These are phyloP conservation scores for Aureobasidium leucospermi DNA, from an alignment of 2,329 filamentous ascomycete genomes.

Conservation along the genomic window DNA sequence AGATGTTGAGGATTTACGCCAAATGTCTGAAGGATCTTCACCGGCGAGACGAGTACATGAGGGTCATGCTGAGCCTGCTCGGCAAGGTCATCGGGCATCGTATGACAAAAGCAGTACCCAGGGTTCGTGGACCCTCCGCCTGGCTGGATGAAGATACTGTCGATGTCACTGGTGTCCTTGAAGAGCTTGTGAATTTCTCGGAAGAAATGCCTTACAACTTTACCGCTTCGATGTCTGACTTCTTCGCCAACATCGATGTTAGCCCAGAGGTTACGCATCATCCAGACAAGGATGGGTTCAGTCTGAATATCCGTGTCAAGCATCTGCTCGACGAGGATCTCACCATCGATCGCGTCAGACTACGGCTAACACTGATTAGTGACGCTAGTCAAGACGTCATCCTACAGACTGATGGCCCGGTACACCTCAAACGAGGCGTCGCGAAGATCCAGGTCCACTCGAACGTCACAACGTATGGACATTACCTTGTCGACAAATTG, in stretches of 20 bases:
- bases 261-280: conserved; percentile 63
- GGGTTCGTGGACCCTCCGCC: conserved; percentile 17
- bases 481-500: conserved; percentile 68
- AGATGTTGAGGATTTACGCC: conserved; percentile 79
- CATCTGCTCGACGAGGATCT: conserved; percentile 68
- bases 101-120: conserved; percentile 29
- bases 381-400: conserved; percentile 60
- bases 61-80: conserved; percentile 65
- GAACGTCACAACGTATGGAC: conserved; percentile 59
- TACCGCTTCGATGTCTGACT: conserved; percentile 60
- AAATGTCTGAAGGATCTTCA: conserved; percentile 71
- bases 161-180: conserved; percentile 30
- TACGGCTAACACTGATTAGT: conserved; percentile 54
- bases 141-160: conserved; percentile 35
- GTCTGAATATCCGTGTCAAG: conserved; percentile 58
- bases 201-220: conserved; percentile 52
- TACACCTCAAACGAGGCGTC: conserved; percentile 49
- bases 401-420: conserved; percentile 45
- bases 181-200: conserved; percentile 42
- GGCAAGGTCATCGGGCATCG: conserved; percentile 50
- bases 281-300: conserved; percentile 66
- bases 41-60: conserved; percentile 70
- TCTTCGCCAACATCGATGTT: conserved; percentile 65
- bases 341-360: conserved; percentile 54
- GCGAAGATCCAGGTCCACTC: conserved; percentile 46